phyloP scores from a whole-genome alignment of 352 stramenopile genomes.

The Globisporangium spiculum region DNA sequence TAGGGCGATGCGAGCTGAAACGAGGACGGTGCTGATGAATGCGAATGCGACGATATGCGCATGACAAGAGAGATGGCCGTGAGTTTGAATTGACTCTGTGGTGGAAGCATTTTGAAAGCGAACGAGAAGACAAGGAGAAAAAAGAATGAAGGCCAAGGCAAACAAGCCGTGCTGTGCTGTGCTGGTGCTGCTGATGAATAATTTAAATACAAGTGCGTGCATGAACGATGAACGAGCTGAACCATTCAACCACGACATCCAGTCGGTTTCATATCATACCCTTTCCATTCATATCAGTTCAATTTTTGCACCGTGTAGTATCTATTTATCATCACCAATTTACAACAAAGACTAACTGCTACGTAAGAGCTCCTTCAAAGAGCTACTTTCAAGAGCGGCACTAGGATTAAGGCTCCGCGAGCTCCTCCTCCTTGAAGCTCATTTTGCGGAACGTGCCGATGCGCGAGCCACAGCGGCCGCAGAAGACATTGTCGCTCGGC shows the following conservation, averaged over 20 bases:
- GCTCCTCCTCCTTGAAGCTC: not conserved
- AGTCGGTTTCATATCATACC: not conserved
- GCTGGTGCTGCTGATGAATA: conserved; percentile 2
- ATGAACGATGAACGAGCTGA: not conserved
- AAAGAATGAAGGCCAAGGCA: not conserved
- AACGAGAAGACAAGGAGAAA: not conserved
- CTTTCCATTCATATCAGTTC: no score
- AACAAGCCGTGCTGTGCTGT: not conserved
- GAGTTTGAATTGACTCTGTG: not conserved
- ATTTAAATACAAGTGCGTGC: conserved; percentile 9
- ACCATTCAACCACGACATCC: not conserved
- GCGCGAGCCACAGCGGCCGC: conserved; percentile 16
- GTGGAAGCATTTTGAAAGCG: conserved; percentile 4
- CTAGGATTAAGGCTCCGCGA: not conserved
- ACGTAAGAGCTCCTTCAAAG: no score
- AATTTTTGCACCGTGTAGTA: not conserved
- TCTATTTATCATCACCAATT: conserved; percentile 1
- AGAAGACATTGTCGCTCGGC: conserved; percentile 19
- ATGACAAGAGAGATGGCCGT: not conserved
- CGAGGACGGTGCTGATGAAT: not conserved
- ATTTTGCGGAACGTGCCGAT: conserved; percentile 14
- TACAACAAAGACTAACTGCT: not conserved
- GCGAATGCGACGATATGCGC: not conserved
- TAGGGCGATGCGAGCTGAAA: not conserved
- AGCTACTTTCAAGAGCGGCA: no score